These are phyloP conservation scores for Auxenochlorella pyrenoidosa DNA, from an alignment of 139 green algal species.

Conservation along the genomic window DNA sequence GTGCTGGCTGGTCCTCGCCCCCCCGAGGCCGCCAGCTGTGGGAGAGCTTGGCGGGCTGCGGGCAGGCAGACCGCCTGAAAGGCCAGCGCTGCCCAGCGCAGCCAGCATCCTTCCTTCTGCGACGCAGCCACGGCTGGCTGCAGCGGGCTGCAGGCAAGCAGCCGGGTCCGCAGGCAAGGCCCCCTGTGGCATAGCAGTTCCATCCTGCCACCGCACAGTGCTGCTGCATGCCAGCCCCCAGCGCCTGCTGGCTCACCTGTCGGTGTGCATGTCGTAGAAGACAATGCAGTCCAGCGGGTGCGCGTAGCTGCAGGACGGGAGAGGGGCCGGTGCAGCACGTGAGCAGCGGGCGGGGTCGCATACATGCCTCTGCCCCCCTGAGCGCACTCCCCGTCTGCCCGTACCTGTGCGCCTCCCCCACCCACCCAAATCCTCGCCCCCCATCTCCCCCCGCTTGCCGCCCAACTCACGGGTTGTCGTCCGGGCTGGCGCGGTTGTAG, in stretches of 20 bases:
- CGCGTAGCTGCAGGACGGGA: slow-evolving; percentile 70
- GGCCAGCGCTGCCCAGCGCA: neutral
- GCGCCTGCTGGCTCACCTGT: slow-evolving; percentile 6
- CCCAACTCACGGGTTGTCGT: slow-evolving; percentile 22
- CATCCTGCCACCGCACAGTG: neutral
- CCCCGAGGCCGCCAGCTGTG: too few species aligned
- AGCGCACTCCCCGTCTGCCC: too few species aligned
- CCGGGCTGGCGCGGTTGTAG: slow-evolving; percentile 60
- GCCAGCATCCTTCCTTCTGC: too few species aligned
- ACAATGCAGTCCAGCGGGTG: slow-evolving; percentile 82
- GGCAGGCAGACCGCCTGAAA: neutral
- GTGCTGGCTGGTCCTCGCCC: neutral
- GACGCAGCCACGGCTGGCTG: too few species aligned
- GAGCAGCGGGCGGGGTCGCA: too few species aligned
- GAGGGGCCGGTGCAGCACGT: too few species aligned
- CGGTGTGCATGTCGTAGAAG: slow-evolving; percentile 78
- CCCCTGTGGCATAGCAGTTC: neutral
- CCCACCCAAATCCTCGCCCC: too few species aligned
- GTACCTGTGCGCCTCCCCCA: too few species aligned
- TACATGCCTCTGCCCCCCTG: too few species aligned
- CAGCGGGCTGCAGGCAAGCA: too few species aligned
- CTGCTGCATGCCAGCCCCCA: neutral
- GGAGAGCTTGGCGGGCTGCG: neutral
- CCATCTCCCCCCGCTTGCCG: too few species aligned
- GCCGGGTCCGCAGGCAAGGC: too few species aligned